Percentiles rank a stretch among this genome's conserved stretches.
These are phyloP conservation scores for Lentinula lateritia DNA, from an alignment of 768 basidiomycete species.

Conservation along the genomic window DNA sequence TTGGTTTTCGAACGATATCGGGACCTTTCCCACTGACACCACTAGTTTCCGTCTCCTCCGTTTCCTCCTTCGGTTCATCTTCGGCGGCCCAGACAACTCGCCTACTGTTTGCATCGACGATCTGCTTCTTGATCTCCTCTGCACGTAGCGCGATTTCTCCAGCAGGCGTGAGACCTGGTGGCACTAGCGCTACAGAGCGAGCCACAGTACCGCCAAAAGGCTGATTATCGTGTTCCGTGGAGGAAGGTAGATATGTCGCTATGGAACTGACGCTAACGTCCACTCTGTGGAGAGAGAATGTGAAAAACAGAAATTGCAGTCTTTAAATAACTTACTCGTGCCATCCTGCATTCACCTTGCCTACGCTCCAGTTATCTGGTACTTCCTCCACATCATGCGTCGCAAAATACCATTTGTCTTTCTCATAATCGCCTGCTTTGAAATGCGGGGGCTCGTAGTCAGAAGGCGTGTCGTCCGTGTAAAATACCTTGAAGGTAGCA, in stretches of 20 bases:
- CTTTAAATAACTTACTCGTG: conserved; percentile 48
- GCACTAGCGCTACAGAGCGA: conserved; percentile 12
- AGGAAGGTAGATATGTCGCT: conserved; percentile 64
- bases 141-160: conserved; percentile 50
- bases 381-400: conserved; percentile 69
- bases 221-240: conserved; percentile 51
- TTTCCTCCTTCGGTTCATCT: conserved; percentile 38
- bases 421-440: conserved; percentile 61
- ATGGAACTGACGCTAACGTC: conserved; percentile 70
- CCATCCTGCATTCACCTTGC: conserved; percentile 64
- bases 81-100: conserved; percentile 64
- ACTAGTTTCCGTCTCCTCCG: conserved; percentile 50
- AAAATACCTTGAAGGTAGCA: conserved; percentile 87
- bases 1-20: conserved; percentile 25
- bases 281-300: conserved; percentile 37
- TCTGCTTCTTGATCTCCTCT: conserved; percentile 55
- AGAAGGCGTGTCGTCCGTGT: conserved; percentile 70
- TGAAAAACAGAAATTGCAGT: not conserved
- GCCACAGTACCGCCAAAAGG: conserved; percentile 46
- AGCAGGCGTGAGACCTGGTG: conserved; percentile 44
- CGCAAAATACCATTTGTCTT: conserved; percentile 76
- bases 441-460: conserved; percentile 87
- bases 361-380: conserved; percentile 69
- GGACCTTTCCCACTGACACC: conserved; percentile 28
- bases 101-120: conserved; percentile 54